These are phyloP conservation scores for Paraphaeosphaeria sporulosa DNA, from an alignment of 2,329 filamentous ascomycete genomes.

Conservation along the genomic window DNA sequence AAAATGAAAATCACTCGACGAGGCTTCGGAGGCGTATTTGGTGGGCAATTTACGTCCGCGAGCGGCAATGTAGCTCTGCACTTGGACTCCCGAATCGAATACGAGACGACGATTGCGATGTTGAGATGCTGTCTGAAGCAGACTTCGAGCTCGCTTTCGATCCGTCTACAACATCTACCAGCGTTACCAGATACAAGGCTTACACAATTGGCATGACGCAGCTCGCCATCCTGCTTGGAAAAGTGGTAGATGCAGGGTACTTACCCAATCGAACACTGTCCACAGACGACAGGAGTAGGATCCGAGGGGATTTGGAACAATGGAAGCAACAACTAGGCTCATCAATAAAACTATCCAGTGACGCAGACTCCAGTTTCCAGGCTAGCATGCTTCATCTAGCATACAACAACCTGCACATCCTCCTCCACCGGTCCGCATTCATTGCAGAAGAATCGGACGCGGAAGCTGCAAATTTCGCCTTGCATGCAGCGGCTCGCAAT, in stretches of 20 bases:
- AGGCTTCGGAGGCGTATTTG: slow-evolving; percentile 58
- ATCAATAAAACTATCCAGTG: slow-evolving; percentile 43
- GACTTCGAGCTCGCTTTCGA: slow-evolving; percentile 50
- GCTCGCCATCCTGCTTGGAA: slow-evolving; percentile 48
- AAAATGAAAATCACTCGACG: slow-evolving; percentile 36
- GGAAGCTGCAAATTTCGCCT: slow-evolving; percentile 46
- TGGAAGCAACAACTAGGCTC: slow-evolving; percentile 53
- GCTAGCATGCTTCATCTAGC: slow-evolving; percentile 52
- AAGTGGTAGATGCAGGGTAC: slow-evolving; percentile 50
- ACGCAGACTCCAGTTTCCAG: slow-evolving; percentile 48
- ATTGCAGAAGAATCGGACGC: slow-evolving; percentile 45
- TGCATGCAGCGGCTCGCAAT: slow-evolving; percentile 56
- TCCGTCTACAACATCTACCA: slow-evolving; percentile 30
- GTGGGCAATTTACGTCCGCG: slow-evolving; percentile 63
- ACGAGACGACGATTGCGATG: slow-evolving; percentile 59
- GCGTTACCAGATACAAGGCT: slow-evolving; percentile 43
- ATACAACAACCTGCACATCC: slow-evolving; percentile 57
- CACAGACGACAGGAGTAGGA: slow-evolving; percentile 23
- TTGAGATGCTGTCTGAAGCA: slow-evolving; percentile 47
- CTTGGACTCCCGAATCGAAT: slow-evolving; percentile 57
- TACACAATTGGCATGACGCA: slow-evolving; percentile 50
- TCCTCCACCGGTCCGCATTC: slow-evolving; percentile 55
- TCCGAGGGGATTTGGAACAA: slow-evolving; percentile 44
- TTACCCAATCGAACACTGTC: slow-evolving; percentile 31
- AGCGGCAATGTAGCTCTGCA: slow-evolving; percentile 57